phyloP scores from a whole-genome alignment of 768 basidiomycete species.

The Auriculariales sp. region DNA sequence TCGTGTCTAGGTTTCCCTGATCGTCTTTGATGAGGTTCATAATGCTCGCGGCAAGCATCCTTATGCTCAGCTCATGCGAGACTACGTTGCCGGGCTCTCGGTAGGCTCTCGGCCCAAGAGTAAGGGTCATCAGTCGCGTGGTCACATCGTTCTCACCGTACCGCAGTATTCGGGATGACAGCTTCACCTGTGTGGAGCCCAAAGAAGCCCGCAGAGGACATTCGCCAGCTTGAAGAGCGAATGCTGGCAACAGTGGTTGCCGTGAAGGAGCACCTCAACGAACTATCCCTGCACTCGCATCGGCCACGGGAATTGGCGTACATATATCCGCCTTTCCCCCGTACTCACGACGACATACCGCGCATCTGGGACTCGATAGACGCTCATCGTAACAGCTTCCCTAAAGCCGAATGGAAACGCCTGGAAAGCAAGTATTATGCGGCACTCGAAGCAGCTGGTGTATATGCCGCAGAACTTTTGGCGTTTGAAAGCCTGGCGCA shows the following conservation, averaged over 20 bases:
- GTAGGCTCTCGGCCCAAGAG: constrained; percentile 39
- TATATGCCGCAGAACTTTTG: no score
- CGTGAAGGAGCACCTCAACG: constrained; percentile 53
- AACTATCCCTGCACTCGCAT: constrained; percentile 46
- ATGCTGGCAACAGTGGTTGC: constrained; percentile 62
- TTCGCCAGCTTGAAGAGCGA: constrained; percentile 51
- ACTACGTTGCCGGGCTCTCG: constrained; percentile 34
- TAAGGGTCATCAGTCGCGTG: background rate
- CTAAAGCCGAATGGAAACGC: constrained; percentile 36
- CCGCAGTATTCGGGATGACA: constrained; percentile 72
- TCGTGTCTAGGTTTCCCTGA: constrained; percentile 31
- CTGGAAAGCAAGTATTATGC: no score
- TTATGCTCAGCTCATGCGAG: constrained; percentile 42
- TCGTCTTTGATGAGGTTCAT: constrained; percentile 42
- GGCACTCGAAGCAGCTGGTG: no score
- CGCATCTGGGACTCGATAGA: background rate
- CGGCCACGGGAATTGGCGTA: constrained; percentile 47
- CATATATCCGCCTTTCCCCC: constrained; percentile 1
- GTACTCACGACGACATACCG: background rate
- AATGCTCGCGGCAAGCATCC: constrained; percentile 42
- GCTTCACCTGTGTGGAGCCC: constrained; percentile 81
- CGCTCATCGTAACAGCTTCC: constrained; percentile 47
- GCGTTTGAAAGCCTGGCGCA: no score
- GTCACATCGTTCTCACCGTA: background rate
- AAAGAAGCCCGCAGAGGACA: constrained; percentile 47